Percentiles rank a stretch among this genome's conserved stretches.
phyloP scores from a whole-genome alignment of 306 rosid species.

The Quercus aquifolioides region DNA sequence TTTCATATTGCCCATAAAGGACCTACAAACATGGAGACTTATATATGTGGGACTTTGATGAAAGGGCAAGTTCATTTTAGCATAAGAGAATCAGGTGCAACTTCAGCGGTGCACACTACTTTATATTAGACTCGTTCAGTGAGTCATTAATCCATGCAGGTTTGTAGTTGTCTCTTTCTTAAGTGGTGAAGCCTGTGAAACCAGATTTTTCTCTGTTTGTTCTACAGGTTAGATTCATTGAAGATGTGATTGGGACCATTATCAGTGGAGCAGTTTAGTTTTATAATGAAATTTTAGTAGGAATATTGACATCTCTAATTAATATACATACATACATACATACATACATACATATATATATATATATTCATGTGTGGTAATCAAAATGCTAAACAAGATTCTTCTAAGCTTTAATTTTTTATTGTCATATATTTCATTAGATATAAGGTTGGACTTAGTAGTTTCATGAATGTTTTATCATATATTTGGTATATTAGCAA shows the following conservation, averaged over 20 bases:
- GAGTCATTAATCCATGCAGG: background rate
- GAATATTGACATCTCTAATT: background rate
- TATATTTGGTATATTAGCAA: background rate
- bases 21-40: conserved; percentile 37
- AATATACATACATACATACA: no score
- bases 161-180: background rate
- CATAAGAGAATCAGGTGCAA: background rate
- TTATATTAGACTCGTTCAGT: background rate
- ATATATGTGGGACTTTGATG: conserved; percentile 7
- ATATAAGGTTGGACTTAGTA: background rate
- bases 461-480: background rate
- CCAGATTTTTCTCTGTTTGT: background rate
- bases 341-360: no score
- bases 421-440: background rate
- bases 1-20: conserved; percentile 55
- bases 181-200: background rate
- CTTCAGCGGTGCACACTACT: background rate
- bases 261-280: background rate
- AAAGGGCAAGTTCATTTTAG: background rate
- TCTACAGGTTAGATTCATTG: background rate
- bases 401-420: background rate
- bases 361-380: no score
- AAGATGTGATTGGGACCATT: background rate
- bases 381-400: background rate
- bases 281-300: background rate